Evolutionary conservation across 1,139 yeast species (phyloP).

Genomic region (Yamadazyma buinensis): DNA sequence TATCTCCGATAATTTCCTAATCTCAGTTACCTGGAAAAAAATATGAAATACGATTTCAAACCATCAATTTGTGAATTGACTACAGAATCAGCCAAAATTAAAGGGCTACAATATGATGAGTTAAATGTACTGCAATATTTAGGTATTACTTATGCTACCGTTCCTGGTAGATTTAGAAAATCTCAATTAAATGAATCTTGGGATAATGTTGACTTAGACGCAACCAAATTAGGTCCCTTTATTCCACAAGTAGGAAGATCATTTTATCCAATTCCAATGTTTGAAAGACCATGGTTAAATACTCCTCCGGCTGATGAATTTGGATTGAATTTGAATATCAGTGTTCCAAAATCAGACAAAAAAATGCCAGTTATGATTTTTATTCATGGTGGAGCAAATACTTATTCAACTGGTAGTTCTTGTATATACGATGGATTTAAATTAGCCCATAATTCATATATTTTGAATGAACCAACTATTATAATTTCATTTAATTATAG

Average conservation of each 20-base stretch:
- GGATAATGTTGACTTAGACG: conserved; percentile 6
- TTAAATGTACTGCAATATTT: conserved; percentile 7
- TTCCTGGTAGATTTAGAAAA: conserved; percentile 13
- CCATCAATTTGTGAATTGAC: neutral
- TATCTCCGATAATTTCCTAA: too few species aligned
- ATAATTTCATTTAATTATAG: conserved; percentile 8
- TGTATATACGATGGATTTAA: conserved; percentile 12
- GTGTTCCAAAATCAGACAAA: conserved; percentile 3
- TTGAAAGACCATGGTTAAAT: conserved; percentile 8
- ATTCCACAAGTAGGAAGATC: conserved; percentile 11
- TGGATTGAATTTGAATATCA: conserved; percentile 5
- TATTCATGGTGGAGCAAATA: conserved; percentile 15
- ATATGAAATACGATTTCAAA: conserved; percentile 2
- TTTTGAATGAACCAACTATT: conserved; percentile 9
- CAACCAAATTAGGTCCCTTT: conserved; percentile 9
- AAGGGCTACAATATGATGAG: conserved; percentile 7
- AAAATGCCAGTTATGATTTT: conserved; percentile 13
- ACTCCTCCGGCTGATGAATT: conserved; percentile 4
- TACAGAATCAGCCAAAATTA: neutral
- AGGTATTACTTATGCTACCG: conserved; percentile 11
- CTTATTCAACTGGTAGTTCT: conserved; percentile 12
- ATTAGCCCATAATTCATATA: conserved; percentile 8
- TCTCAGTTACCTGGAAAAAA: too few species aligned
- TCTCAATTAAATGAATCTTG: conserved; percentile 8
- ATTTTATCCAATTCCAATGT: conserved; percentile 11